Evolutionary conservation across 768 basidiomycete species (phyloP).

Genomic region (Pisolithus microcarpus): DNA sequence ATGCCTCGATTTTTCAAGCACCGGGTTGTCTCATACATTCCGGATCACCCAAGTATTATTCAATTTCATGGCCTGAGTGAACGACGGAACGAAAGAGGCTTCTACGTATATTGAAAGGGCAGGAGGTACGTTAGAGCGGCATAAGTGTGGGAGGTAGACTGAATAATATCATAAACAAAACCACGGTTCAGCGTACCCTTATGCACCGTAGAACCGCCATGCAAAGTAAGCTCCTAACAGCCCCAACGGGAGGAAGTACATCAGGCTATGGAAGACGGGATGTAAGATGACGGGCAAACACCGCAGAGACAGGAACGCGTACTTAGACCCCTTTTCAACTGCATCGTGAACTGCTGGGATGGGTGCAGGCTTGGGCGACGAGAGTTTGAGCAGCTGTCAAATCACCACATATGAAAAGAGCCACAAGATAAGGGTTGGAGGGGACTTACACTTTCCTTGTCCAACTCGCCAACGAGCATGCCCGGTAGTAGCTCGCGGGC

Average conservation of each 20-base stretch:
- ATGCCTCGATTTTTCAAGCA: too few species aligned
- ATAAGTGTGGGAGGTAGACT: not conserved
- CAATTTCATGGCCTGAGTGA: too few species aligned
- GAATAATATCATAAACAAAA: not conserved
- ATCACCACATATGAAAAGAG: constrained; percentile 1
- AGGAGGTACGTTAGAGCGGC: not conserved
- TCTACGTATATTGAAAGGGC: not conserved
- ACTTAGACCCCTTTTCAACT: constrained; percentile 67
- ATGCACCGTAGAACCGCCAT: constrained; percentile 65
- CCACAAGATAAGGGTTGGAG: constrained; percentile 1
- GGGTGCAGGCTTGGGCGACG: constrained; percentile 44
- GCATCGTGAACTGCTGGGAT: constrained; percentile 34
- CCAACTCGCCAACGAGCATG: constrained; percentile 80
- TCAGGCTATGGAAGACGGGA: constrained; percentile 38
- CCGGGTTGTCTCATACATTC: too few species aligned
- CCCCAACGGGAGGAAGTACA: constrained; percentile 80
- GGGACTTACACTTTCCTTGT: constrained; percentile 53
- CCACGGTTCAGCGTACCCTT: constrained; percentile 2
- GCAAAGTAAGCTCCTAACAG: constrained; percentile 82
- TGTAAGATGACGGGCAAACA: constrained; percentile 5
- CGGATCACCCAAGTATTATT: too few species aligned
- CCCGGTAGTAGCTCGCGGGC: constrained; percentile 77
- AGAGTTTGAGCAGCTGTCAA: constrained; percentile 44
- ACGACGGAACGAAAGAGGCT: too few species aligned
- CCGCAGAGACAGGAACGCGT: constrained; percentile 19